Conservation (phyloP, 108 stramenopile species). For the Cyclotella choctawhatcheeana region DNA sequence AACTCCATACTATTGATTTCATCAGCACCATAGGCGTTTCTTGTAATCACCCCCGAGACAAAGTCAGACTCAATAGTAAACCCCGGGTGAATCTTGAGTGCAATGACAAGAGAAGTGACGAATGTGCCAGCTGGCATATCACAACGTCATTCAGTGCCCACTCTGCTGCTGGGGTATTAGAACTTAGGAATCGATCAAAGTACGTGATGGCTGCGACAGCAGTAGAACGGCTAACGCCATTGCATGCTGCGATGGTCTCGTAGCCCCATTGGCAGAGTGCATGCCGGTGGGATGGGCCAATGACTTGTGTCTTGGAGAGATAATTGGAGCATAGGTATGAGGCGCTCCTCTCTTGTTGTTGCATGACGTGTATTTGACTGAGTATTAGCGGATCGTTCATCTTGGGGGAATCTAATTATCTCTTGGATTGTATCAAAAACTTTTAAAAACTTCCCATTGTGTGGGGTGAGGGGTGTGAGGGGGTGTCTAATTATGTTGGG, state of each 20-base stretch:
- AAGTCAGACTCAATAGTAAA: neutral
- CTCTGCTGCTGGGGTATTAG: neutral
- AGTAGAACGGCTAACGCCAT: neutral
- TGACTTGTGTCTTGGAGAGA: neutral
- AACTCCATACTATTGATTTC: neutral
- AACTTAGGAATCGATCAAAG: neutral
- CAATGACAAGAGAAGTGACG: neutral
- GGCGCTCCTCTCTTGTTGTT: neutral
- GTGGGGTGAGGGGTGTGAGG: no score
- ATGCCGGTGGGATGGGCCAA: neutral
- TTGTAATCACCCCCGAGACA: neutral
- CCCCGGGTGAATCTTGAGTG: neutral
- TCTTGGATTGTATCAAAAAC: no score
- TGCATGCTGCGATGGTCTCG: neutral
- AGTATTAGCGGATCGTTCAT: no score
- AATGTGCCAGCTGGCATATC: neutral
- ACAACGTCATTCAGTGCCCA: neutral
- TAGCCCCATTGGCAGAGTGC: neutral
- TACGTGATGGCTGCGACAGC: neutral
- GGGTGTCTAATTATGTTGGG: no score
- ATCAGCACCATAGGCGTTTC: neutral
- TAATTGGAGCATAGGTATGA: neutral
- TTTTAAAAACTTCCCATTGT: no score
- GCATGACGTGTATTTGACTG: neutral
- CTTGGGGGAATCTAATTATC: no score